A percentile compares a stretch with the other conserved stretches of the same genome.
Evolutionary conservation across 108 stramenopile genomes (phyloP).

Genomic region (Asterionellopsis glacialis): DNA sequence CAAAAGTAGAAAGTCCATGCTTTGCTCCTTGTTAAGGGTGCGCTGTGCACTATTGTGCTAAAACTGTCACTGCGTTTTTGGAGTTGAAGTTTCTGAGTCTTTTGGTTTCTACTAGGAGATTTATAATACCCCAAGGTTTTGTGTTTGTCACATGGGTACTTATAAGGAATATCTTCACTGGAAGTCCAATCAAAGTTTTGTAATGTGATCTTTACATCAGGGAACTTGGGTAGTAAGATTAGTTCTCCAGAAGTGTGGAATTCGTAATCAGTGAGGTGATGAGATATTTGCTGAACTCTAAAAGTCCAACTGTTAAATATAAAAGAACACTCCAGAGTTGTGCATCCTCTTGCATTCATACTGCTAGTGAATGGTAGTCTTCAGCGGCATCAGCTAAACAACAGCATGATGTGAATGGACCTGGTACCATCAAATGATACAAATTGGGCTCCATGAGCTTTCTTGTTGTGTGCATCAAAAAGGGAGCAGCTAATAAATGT

Average conservation of each 20-base stretch:
- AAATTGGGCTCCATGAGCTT: constrained; percentile 6
- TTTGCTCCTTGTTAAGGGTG: not conserved
- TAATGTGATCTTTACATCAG: not conserved
- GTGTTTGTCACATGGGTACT: not conserved
- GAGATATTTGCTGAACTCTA: constrained; percentile 5
- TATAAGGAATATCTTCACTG: not conserved
- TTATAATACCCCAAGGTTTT: not conserved
- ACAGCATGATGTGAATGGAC: not conserved
- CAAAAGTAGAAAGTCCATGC: not conserved
- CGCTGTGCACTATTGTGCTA: too few relatives aligned
- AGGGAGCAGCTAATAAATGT: not conserved
- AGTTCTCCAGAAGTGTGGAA: not conserved
- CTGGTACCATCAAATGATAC: not conserved
- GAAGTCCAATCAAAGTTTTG: not conserved
- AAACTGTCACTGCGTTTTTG: not conserved
- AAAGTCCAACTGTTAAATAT: not conserved
- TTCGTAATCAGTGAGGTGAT: not conserved
- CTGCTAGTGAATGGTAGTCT: not conserved
- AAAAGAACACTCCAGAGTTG: constrained; percentile 6
- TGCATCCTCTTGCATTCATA: constrained; percentile 5
- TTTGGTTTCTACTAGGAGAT: not conserved
- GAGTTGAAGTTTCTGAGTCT: not conserved
- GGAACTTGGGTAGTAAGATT: not conserved
- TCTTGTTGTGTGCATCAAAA: not conserved
- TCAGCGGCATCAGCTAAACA: not conserved